Evolutionary conservation across 2,329 filamentous ascomycete species (phyloP).

Genomic region (Tolypocladium ovalisporum): DNA sequence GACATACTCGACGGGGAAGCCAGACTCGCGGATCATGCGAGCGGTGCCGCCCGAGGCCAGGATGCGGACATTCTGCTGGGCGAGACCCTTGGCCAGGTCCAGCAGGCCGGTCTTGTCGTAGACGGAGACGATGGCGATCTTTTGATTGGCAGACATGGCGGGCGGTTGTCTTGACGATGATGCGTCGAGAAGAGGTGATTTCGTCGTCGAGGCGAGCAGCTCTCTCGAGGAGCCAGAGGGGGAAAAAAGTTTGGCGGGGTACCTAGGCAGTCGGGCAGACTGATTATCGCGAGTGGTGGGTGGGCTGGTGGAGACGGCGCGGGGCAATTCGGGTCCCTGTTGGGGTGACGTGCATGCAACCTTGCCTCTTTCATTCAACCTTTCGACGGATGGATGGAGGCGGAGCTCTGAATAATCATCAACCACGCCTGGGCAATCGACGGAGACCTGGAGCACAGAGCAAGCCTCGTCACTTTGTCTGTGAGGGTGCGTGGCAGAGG

Average conservation of each 20-base stretch:
- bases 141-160: slow-evolving; percentile 33
- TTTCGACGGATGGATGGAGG: no score
- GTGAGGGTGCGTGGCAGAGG: no score
- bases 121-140: slow-evolving; percentile 87
- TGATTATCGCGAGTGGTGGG: background rate
- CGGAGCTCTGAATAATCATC: no score
- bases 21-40: slow-evolving; percentile 92
- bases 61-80: slow-evolving; percentile 81
- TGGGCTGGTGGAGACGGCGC: slow-evolving; percentile 2
- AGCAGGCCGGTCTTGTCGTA: slow-evolving; percentile 96
- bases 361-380: no score
- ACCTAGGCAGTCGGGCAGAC: no score
- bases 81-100: slow-evolving; percentile 82
- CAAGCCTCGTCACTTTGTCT: no score
- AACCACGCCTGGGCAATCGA: no score
- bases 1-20: slow-evolving; percentile 83
- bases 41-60: slow-evolving; percentile 92
- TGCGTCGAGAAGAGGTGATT: background rate
- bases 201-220: background rate
- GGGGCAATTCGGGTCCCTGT: background rate
- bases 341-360: no score
- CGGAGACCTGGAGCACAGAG: no score
- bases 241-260: background rate
- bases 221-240: background rate
- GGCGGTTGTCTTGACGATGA: background rate